phyloP scores from a whole-genome alignment of 768 basidiomycete genomes.

The Hygrocybe coccinea region DNA sequence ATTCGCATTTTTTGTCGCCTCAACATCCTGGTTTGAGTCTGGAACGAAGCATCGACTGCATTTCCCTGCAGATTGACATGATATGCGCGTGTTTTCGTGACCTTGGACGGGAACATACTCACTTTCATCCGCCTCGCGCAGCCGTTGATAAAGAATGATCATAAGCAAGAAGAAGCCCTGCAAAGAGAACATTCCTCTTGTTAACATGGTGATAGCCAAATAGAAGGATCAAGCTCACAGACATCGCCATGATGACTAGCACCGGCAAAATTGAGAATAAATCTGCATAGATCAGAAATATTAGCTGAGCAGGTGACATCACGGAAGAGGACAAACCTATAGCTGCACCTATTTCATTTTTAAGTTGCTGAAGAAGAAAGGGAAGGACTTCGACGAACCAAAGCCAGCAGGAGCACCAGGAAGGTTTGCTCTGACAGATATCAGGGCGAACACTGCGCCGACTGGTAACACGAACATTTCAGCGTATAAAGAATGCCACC shows the following conservation, averaged over 20 bases:
- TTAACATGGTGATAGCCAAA: neutral
- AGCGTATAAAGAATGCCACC: slow-evolving; percentile 11
- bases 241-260: slow-evolving; percentile 15
- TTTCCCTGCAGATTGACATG: too few relatives aligned
- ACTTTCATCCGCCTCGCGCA: too few relatives aligned
- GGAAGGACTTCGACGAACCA: slow-evolving; percentile 16
- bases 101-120: too few relatives aligned
- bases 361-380: neutral
- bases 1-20: too few relatives aligned
- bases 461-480: slow-evolving; percentile 24
- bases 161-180: slow-evolving; percentile 10
- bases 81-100: too few relatives aligned
- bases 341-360: slow-evolving; percentile 5
- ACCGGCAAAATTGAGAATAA: slow-evolving; percentile 16
- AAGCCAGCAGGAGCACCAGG: slow-evolving; percentile 23
- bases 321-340: slow-evolving; percentile 6
- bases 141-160: slow-evolving; percentile 5
- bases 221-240: slow-evolving; percentile 6
- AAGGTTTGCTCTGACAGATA: slow-evolving; percentile 18
- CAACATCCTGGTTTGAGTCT: too few relatives aligned
- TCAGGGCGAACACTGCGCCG: slow-evolving; percentile 18
- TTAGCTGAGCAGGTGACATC: neutral
- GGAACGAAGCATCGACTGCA: too few relatives aligned
- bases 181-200: neutral
- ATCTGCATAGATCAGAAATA: slow-evolving; percentile 3